Conservation (phyloP, 441 rosid genomes). For the Mallotus japonicus region DNA sequence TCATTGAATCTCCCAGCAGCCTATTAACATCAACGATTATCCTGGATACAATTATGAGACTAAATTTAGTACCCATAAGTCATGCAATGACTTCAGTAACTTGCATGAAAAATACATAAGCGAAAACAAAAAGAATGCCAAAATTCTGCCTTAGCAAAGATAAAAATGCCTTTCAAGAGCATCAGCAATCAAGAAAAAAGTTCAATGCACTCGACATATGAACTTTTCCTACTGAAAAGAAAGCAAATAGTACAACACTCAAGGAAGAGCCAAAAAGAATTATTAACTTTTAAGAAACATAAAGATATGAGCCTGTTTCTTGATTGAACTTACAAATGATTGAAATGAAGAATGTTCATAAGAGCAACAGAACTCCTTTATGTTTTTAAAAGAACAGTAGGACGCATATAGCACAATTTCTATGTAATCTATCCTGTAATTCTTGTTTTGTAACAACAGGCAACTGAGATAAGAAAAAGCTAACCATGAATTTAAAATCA, state of each 20-base stretch:
- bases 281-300: background rate
- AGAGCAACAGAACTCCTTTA: background rate
- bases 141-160: background rate
- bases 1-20: slow-evolving; percentile 25
- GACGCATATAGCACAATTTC: slow-evolving; percentile 23
- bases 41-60: slow-evolving; percentile 2
- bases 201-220: background rate
- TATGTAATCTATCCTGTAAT: slow-evolving; percentile 20
- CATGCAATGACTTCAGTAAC: background rate
- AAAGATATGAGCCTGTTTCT: background rate
- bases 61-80: background rate
- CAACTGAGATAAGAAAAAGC: slow-evolving; percentile 19
- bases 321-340: background rate
- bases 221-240: background rate
- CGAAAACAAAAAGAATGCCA: background rate
- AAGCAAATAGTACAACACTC: too few species aligned
- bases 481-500: slow-evolving; percentile 2
- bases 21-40: slow-evolving; percentile 20
- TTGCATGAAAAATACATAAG: background rate
- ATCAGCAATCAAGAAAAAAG: background rate
- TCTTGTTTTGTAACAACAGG: slow-evolving; percentile 21
- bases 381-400: slow-evolving; percentile 1
- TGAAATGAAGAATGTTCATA: background rate
- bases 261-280: background rate
- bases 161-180: background rate